phyloP scores from a whole-genome alignment of 306 rosid genomes.

The Hippophae gyantsensis region DNA sequence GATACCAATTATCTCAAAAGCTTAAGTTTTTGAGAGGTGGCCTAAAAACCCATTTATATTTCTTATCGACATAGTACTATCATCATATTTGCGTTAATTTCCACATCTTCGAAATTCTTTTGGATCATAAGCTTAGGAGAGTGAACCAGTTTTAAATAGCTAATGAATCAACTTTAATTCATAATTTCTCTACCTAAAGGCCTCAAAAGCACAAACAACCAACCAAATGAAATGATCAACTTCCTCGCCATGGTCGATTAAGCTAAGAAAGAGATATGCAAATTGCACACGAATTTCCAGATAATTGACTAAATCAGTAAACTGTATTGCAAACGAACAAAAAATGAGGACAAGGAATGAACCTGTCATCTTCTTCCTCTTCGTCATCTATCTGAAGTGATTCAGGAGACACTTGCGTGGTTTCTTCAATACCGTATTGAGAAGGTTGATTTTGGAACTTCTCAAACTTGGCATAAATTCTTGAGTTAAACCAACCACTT shows the following conservation, averaged over 20 bases:
- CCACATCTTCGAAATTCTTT: no score
- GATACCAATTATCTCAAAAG: no score
- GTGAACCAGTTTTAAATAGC: not conserved
- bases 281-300: no score
- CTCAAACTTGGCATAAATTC: constrained; percentile 68
- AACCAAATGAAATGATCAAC: not conserved
- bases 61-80: no score
- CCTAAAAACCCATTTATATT: no score
- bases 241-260: not conserved
- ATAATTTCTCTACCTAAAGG: not conserved
- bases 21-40: no score
- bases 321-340: not conserved
- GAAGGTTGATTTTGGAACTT: constrained; percentile 53
- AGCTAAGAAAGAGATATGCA: no score
- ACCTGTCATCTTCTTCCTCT: constrained; percentile 78
- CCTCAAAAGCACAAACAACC: not conserved
- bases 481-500: constrained; percentile 24
- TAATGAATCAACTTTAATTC: not conserved
- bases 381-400: constrained; percentile 12
- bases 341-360: not conserved
- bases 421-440: constrained; percentile 22
- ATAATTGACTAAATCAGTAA: no score
- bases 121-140: no score
- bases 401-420: constrained; percentile 23
- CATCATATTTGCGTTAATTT: no score